Percentiles rank a stretch among this genome's conserved stretches.
phyloP scores from a whole-genome alignment of 352 stramenopile species.

The Globisporangium barbulae region DNA sequence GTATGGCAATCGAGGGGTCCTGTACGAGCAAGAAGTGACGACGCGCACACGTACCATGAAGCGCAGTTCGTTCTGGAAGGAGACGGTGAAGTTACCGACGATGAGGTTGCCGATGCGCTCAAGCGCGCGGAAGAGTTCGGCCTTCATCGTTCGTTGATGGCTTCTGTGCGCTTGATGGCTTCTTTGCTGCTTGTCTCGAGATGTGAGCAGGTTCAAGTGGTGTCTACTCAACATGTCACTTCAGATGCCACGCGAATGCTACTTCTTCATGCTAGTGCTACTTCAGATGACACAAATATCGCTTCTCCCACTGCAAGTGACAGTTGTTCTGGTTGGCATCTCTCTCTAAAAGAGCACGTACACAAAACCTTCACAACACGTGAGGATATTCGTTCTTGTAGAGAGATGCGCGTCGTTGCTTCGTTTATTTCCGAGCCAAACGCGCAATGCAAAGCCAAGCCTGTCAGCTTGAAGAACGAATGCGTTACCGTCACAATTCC shows the following conservation, averaged over 20 bases:
- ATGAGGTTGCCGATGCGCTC: slow-evolving; percentile 70
- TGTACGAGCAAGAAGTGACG: neutral
- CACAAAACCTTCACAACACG: neutral
- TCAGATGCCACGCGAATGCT: neutral
- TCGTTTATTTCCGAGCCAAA: neutral
- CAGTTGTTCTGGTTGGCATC: slow-evolving; percentile 4
- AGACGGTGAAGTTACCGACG: slow-evolving; percentile 78
- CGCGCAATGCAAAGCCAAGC: neutral
- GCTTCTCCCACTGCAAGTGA: slow-evolving; percentile 1
- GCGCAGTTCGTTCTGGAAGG: slow-evolving; percentile 83
- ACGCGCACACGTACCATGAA: slow-evolving; percentile 61
- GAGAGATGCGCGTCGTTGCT: neutral
- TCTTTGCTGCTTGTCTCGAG: neutral
- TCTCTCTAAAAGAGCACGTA: neutral
- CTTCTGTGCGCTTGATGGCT: slow-evolving; percentile 1
- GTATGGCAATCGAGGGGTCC: neutral
- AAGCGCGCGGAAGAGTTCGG: slow-evolving; percentile 49
- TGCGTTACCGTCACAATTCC: slow-evolving; percentile 9
- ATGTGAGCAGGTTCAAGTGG: neutral
- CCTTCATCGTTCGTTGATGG: slow-evolving; percentile 41
- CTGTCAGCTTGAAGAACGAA: slow-evolving; percentile 11
- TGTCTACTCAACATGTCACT: slow-evolving; percentile 8
- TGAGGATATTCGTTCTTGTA: slow-evolving; percentile 8
- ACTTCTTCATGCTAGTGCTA: neutral
- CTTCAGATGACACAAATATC: neutral